Evolutionary conservation across 306 rosid species (phyloP).

Genomic region (Cucumis hystrix): DNA sequence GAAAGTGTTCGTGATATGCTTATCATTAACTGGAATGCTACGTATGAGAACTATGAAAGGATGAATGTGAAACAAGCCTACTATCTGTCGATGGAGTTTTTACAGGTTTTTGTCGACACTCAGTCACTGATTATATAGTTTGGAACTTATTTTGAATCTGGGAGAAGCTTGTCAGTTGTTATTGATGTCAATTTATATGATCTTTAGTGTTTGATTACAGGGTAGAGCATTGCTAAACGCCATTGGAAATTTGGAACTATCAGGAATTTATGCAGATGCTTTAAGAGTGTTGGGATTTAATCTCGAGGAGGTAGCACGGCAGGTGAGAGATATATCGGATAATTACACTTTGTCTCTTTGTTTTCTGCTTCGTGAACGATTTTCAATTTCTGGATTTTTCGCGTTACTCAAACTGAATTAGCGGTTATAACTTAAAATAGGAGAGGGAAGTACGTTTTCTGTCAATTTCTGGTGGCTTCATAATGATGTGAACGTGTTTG

Average conservation of each 20-base stretch:
- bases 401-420: neutral
- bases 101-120: constrained; percentile 48
- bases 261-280: constrained; percentile 86
- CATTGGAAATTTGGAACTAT: constrained; percentile 74
- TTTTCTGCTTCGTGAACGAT: neutral
- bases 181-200: neutral
- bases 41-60: constrained; percentile 54
- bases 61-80: constrained; percentile 82
- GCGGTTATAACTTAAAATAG: neutral
- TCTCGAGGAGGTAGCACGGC: constrained; percentile 60
- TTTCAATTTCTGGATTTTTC: neutral
- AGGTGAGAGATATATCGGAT: constrained; percentile 29
- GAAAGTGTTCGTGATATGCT: constrained; percentile 84
- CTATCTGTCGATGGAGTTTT: constrained; percentile 92
- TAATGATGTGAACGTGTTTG: too few species aligned
- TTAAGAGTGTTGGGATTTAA: constrained; percentile 57
- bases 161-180: neutral
- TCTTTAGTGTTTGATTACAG: constrained; percentile 22
- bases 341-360: neutral
- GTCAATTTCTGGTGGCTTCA: neutral
- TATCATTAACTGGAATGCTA: constrained; percentile 74
- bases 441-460: neutral
- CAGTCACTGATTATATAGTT: neutral
- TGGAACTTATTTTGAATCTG: neutral
- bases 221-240: constrained; percentile 93